Conservation (phyloP, 2,329 filamentous ascomycete genomes). For the Tolypocladium capitatum region DNA sequence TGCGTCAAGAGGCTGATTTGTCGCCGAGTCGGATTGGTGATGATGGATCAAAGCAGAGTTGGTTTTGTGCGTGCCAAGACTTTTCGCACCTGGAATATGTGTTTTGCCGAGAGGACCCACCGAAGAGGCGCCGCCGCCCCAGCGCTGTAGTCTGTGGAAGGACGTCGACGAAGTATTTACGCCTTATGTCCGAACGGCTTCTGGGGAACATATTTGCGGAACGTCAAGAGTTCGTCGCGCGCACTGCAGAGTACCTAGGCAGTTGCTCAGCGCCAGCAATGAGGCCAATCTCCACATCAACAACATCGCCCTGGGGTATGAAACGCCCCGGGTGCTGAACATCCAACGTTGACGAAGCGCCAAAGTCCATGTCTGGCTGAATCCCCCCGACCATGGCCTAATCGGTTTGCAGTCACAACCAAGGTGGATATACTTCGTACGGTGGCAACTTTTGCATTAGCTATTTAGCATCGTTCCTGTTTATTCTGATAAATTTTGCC, state of each 20-base stretch:
- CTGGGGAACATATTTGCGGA: not conserved
- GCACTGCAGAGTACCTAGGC: not conserved
- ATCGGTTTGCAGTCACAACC: not conserved
- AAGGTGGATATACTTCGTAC: not conserved
- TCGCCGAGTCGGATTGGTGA: slow-evolving; percentile 22
- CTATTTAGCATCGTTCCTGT: too few relatives aligned
- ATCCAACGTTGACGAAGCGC: not conserved
- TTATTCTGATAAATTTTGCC: too few relatives aligned
- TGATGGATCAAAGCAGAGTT: slow-evolving; percentile 22
- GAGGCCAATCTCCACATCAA: not conserved
- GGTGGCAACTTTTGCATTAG: not conserved
- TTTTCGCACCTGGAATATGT: slow-evolving; percentile 28
- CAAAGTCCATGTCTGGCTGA: not conserved
- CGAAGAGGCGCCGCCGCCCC: too few relatives aligned
- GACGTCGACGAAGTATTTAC: too few relatives aligned
- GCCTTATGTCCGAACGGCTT: too few relatives aligned
- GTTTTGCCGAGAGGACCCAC: slow-evolving; percentile 17
- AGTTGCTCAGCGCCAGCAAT: not conserved
- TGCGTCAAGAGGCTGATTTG: slow-evolving; percentile 19
- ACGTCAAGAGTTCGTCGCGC: not conserved
- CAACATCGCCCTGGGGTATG: not conserved
- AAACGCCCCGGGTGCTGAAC: not conserved
- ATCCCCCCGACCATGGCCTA: not conserved
- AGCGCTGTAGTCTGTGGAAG: too few relatives aligned
- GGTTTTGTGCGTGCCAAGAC: slow-evolving; percentile 34